phyloP scores from a whole-genome alignment of 2,329 filamentous ascomycete species.

The Diaporthe velutina region DNA sequence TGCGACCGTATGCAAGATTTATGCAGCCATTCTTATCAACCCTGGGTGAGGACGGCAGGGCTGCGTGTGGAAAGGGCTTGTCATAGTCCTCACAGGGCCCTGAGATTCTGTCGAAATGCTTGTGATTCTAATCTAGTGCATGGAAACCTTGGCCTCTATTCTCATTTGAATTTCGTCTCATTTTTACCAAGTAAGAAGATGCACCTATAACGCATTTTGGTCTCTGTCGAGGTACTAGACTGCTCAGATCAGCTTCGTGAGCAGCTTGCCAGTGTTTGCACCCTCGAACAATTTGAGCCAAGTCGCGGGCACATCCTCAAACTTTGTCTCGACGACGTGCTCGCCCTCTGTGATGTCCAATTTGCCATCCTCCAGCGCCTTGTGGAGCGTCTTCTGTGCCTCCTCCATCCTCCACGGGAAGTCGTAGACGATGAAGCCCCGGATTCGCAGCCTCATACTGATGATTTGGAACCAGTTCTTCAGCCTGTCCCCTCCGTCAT shows the following conservation, averaged over 20 bases:
- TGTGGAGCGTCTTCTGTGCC: constrained; percentile 1
- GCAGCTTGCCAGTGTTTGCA: constrained; percentile 27
- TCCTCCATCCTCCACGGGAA: neutral
- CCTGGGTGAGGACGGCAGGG: too few relatives aligned
- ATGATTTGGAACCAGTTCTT: constrained; percentile 32
- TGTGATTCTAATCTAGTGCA: too few relatives aligned
- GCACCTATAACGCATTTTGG: neutral
- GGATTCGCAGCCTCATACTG: constrained; percentile 2
- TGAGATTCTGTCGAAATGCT: too few relatives aligned
- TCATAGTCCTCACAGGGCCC: too few relatives aligned
- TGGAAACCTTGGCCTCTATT: too few relatives aligned
- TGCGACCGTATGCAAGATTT: too few relatives aligned
- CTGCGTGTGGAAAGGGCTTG: too few relatives aligned
- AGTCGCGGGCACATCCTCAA: constrained; percentile 23
- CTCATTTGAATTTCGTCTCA: neutral
- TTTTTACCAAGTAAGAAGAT: too few relatives aligned
- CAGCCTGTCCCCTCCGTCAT: neutral
- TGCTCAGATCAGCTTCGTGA: constrained; percentile 12
- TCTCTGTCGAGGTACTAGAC: neutral
- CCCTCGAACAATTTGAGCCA: constrained; percentile 27
- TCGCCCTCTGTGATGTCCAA: constrained; percentile 20
- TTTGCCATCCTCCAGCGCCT: constrained; percentile 26
- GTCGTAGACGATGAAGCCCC: constrained; percentile 20
- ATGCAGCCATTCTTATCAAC: too few relatives aligned
- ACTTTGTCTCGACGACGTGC: constrained; percentile 18